These are phyloP conservation scores for Colletotrichum orbiculare DNA, from an alignment of 2,329 filamentous ascomycete genomes.

Conservation along the genomic window DNA sequence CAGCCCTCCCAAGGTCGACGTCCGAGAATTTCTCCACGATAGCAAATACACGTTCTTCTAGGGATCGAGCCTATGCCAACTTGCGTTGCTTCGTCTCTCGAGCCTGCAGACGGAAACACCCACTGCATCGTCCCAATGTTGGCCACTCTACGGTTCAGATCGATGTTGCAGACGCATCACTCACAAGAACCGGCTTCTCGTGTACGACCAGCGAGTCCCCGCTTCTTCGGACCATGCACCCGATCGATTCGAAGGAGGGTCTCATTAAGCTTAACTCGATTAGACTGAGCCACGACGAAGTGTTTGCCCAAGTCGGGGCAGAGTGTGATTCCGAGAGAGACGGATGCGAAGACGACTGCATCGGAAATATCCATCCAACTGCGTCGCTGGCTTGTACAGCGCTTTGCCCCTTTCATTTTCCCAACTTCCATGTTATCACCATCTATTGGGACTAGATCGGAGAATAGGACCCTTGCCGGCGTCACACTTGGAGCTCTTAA, in stretches of 20 bases:
- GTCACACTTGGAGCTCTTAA: slow-evolving; percentile 11
- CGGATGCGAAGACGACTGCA: background rate
- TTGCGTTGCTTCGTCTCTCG: no score
- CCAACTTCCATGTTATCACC: slow-evolving; percentile 2
- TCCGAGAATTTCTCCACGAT: no score
- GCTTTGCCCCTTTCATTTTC: slow-evolving; percentile 21
- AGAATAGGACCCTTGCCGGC: slow-evolving; percentile 2
- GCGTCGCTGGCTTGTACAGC: background rate
- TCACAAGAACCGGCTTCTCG: no score
- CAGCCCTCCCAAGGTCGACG: no score
- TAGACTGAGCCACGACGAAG: background rate
- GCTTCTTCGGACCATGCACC: background rate
- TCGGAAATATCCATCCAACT: slow-evolving; percentile 5
- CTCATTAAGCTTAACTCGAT: slow-evolving; percentile 2
- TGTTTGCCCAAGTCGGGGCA: slow-evolving; percentile 11
- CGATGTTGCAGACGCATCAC: no score
- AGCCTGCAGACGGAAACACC: no score
- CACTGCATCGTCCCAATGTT: no score
- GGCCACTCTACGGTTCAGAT: no score
- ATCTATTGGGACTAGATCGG: slow-evolving; percentile 14
- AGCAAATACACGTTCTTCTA: no score
- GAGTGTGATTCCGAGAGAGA: background rate
- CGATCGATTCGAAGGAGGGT: slow-evolving; percentile 6
- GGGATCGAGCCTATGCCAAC: no score
- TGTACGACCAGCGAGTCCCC: no score